A percentile compares a stretch with the other conserved stretches of the same genome.
Evolutionary conservation across 2,329 filamentous ascomycete species (phyloP).

Genomic region (Aspergillus luchuensis): DNA sequence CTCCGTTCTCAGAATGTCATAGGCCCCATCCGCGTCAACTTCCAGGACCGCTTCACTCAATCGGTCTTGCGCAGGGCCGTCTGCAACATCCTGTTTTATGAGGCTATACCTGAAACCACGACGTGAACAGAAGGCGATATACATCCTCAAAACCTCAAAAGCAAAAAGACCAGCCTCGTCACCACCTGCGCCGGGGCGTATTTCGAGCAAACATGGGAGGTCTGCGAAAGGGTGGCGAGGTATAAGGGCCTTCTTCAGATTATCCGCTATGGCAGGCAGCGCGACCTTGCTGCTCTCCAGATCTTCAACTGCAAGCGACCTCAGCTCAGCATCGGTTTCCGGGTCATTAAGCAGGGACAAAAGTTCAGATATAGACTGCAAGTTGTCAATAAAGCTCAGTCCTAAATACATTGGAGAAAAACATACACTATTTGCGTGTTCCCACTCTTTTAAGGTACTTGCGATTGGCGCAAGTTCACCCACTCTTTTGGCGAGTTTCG

Average conservation of each 20-base stretch:
- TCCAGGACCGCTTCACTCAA: constrained; percentile 88
- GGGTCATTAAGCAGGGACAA: constrained; percentile 73
- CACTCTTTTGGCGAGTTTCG: constrained; percentile 57
- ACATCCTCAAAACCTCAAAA: constrained; percentile 86
- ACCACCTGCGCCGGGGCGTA: constrained; percentile 88
- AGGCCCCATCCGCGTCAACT: constrained; percentile 73
- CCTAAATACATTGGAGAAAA: background rate
- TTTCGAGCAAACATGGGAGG: constrained; percentile 86
- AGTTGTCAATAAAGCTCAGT: background rate
- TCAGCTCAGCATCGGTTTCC: constrained; percentile 60
- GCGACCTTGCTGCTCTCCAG: constrained; percentile 65
- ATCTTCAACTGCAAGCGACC: constrained; percentile 66
- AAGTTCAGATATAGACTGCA: constrained; percentile 66
- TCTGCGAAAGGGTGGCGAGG: constrained; percentile 88
- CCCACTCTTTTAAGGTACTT: constrained; percentile 58
- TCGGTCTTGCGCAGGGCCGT: constrained; percentile 64
- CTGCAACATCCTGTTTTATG: constrained; percentile 80
- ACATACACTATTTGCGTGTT: constrained; percentile 58
- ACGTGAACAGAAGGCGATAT: constrained; percentile 73
- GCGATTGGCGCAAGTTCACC: constrained; percentile 58
- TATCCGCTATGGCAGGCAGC: constrained; percentile 64
- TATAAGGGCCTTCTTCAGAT: constrained; percentile 75
- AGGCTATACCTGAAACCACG: constrained; percentile 67
- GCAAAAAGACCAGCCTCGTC: constrained; percentile 91
- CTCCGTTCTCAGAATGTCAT: constrained; percentile 79